A percentile compares a stretch with the other conserved stretches of the same genome.
These are phyloP conservation scores for Przewalskia tangutica DNA, from an alignment of 257 asterid species.

Conservation along the genomic window DNA sequence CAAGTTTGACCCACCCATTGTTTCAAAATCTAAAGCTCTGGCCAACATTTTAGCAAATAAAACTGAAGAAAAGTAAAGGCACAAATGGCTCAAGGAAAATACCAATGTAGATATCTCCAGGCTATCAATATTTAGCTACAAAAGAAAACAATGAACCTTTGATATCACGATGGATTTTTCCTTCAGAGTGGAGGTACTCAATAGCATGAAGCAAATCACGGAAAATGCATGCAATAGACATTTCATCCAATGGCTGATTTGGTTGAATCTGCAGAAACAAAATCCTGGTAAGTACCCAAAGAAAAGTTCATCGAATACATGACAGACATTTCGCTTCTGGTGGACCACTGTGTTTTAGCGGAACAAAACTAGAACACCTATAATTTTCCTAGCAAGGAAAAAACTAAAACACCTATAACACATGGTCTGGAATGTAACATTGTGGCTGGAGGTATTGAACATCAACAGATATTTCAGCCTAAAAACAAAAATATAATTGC, in stretches of 20 bases:
- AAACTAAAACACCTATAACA: neutral
- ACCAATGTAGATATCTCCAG: neutral
- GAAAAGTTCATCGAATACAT: neutral
- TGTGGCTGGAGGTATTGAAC: neutral
- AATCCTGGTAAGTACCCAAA: slow-evolving; percentile 6
- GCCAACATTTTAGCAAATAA: neutral
- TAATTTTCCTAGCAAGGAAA: no score
- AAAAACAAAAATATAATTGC: neutral
- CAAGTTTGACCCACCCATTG: neutral
- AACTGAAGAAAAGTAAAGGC: neutral
- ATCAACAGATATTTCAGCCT: neutral
- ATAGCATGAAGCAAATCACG: slow-evolving; percentile 94
- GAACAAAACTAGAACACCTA: neutral
- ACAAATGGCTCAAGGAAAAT: neutral
- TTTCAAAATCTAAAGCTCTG: neutral
- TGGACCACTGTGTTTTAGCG: neutral
- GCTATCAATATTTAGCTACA: neutral
- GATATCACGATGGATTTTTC: slow-evolving; percentile 97
- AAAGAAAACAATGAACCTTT: slow-evolving; percentile 48
- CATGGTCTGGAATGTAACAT: neutral
- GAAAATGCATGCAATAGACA: slow-evolving; percentile 85
- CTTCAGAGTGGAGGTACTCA: slow-evolving; percentile 95
- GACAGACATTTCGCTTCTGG: neutral
- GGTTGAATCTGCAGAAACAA: slow-evolving; percentile 82
- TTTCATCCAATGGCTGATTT: slow-evolving; percentile 91